phyloP scores from a whole-genome alignment of 768 basidiomycete species.

The Chalciporus piperatus region DNA sequence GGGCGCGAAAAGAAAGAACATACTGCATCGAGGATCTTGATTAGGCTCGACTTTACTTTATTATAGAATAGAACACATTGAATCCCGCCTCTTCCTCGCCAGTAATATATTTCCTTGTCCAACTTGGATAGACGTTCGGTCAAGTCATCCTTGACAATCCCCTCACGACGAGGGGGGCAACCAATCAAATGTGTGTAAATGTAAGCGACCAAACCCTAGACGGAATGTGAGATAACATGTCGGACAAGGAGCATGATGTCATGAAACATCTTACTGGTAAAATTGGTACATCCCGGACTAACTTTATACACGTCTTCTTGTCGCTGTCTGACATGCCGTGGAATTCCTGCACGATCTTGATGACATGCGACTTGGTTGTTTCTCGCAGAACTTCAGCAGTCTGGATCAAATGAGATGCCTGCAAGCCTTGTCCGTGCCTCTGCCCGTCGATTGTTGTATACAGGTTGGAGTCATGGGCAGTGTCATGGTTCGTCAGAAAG shows the following conservation, averaged over 20 bases:
- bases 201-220: conserved; percentile 27
- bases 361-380: conserved; percentile 11
- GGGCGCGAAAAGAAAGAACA: background rate
- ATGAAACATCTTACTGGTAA: conserved; percentile 20
- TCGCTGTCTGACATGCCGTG: conserved; percentile 5
- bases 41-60: conserved; percentile 8
- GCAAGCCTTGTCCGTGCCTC: background rate
- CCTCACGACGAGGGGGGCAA: conserved; percentile 4
- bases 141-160: conserved; percentile 11
- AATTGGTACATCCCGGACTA: conserved; percentile 16
- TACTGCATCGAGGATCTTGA: conserved; percentile 18
- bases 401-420: background rate
- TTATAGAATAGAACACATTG: conserved; percentile 14
- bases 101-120: conserved; percentile 6
- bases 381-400: conserved; percentile 11
- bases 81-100: conserved; percentile 3
- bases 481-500: conserved; percentile 8
- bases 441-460: conserved; percentile 24
- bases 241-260: background rate
- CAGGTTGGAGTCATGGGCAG: background rate
- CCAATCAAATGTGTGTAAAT: conserved; percentile 24
- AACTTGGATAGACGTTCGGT: conserved; percentile 4
- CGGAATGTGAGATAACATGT: conserved; percentile 4
- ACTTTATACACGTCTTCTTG: conserved; percentile 11
- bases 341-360: conserved; percentile 20